Percentiles rank a stretch among this genome's conserved stretches.
Evolutionary conservation across 257 asterid species (phyloP).

Genomic region (Buddleja alternifolia): DNA sequence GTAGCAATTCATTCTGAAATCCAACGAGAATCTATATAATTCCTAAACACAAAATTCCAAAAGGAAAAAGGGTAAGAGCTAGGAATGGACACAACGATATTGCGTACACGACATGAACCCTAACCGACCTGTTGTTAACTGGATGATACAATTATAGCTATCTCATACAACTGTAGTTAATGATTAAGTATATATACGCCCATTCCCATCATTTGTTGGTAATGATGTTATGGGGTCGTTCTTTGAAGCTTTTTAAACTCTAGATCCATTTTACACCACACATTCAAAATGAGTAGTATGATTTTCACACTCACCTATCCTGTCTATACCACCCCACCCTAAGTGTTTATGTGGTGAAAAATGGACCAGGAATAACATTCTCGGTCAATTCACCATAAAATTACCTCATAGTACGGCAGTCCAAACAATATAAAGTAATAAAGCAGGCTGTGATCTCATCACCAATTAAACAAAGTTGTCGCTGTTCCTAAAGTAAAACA

Average conservation of each 20-base stretch:
- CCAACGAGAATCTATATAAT: neutral
- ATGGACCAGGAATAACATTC: too few species aligned
- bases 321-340: too few species aligned
- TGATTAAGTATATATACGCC: neutral
- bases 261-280: too few species aligned
- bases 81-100: neutral
- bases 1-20: slow-evolving; percentile 9
- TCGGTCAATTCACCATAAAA: too few species aligned
- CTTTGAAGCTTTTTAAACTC: too few species aligned
- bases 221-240: too few species aligned
- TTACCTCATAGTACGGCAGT: too few species aligned
- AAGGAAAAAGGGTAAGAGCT: neutral
- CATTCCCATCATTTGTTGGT: neutral
- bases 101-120: slow-evolving; percentile 9
- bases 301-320: too few species aligned
- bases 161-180: neutral
- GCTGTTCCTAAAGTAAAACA: neutral
- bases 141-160: neutral
- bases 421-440: too few species aligned
- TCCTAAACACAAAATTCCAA: slow-evolving; percentile 25
- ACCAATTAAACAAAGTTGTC: neutral
- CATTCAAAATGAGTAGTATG: too few species aligned
- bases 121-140: neutral
- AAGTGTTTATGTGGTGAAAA: too few species aligned
- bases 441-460: too few species aligned